These are phyloP conservation scores for Wallemia ichthyophaga DNA, from an alignment of 1,284 basidiomycete species.

Conservation along the genomic window DNA sequence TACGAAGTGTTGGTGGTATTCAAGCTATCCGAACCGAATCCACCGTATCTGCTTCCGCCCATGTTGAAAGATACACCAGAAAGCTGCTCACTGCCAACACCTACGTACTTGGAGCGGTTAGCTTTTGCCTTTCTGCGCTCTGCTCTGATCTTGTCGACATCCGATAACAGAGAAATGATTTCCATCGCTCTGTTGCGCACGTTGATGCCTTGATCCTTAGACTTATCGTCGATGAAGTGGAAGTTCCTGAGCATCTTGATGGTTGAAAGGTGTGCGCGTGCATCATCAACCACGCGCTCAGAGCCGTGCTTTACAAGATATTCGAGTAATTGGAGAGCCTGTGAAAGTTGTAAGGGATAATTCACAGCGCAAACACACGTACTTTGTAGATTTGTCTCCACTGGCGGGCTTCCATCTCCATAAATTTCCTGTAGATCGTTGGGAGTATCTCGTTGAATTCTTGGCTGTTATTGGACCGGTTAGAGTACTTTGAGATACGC, in stretches of 20 bases:
- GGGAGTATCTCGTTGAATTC: slow-evolving; percentile 99
- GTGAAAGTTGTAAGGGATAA: neutral
- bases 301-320: slow-evolving; percentile 96
- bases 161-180: slow-evolving; percentile 56
- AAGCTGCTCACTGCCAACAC: slow-evolving; percentile 48
- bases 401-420: slow-evolving; percentile 91
- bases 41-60: slow-evolving; percentile 32
- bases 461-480: too few species aligned
- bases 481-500: too few species aligned
- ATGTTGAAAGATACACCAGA: slow-evolving; percentile 16
- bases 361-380: slow-evolving; percentile 1
- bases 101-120: slow-evolving; percentile 77
- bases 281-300: slow-evolving; percentile 91
- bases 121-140: slow-evolving; percentile 77
- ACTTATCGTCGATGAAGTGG: slow-evolving; percentile 95
- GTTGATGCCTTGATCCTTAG: slow-evolving; percentile 96
- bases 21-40: slow-evolving; percentile 41
- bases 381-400: slow-evolving; percentile 99
- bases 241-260: slow-evolving; percentile 95
- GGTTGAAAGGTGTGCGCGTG: slow-evolving; percentile 71
- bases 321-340: slow-evolving; percentile 78
- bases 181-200: slow-evolving; percentile 84
- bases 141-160: slow-evolving; percentile 62
- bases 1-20: slow-evolving; percentile 13
- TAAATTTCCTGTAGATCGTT: slow-evolving; percentile 71